Percentiles rank a stretch among this genome's conserved stretches.
Evolutionary conservation across 2,329 filamentous ascomycete genomes (phyloP).

Genomic region (Colletotrichum agaves): DNA sequence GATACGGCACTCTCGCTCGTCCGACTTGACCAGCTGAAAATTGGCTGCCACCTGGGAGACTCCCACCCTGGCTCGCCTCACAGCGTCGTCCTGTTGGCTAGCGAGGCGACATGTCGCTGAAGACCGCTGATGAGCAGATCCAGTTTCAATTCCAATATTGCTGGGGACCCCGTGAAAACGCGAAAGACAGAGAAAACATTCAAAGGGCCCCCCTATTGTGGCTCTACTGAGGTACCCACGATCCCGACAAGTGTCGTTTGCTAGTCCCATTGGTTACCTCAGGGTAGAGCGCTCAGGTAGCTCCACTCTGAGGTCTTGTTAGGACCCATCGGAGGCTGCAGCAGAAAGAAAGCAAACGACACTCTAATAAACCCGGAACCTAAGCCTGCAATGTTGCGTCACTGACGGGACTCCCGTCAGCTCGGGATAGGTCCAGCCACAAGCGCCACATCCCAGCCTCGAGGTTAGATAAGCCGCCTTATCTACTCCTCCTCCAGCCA

Average conservation of each 20-base stretch:
- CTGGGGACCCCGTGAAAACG: conserved; percentile 16
- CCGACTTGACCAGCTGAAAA: conserved; percentile 22
- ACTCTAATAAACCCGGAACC: conserved; percentile 15
- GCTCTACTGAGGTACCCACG: conserved; percentile 13
- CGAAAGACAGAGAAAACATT: conserved; percentile 4
- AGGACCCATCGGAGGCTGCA: conserved; percentile 17
- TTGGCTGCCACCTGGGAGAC: not conserved
- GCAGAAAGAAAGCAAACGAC: not conserved
- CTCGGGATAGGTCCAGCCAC: not conserved
- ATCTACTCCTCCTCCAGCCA: not conserved
- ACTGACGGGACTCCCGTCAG: too few relatives aligned
- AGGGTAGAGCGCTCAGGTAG: conserved; percentile 9
- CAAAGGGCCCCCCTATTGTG: conserved; percentile 35
- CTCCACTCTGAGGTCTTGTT: conserved; percentile 7
- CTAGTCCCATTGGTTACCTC: not conserved
- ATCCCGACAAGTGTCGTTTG: conserved; percentile 14
- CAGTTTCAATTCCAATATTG: conserved; percentile 32
- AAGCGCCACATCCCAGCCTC: not conserved
- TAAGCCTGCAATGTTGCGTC: conserved; percentile 27
- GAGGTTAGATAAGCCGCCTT: not conserved
- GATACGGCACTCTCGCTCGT: conserved; percentile 28
- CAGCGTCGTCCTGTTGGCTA: not conserved
- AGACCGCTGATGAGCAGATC: conserved; percentile 16
- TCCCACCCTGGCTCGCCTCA: not conserved
- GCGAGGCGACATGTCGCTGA: conserved; percentile 1